Base-by-base conservation (phyloP, 345 rosid genomes). In the Populus simonii region DNA sequence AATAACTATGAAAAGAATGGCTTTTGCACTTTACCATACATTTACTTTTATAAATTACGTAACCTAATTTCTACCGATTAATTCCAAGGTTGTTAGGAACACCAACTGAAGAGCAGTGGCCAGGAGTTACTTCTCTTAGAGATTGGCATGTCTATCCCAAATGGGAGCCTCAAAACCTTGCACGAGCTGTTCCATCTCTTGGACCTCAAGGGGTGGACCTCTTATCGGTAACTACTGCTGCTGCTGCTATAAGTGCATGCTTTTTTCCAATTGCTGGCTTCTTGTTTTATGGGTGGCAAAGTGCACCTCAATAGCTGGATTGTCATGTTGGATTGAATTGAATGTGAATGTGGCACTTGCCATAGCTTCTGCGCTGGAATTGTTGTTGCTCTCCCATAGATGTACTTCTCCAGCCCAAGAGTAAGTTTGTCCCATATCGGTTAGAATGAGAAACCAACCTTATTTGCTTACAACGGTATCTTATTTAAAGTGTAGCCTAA, bases 71-170 rank as follows among this genome's bases (percentile, higher is more conserved):
- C 63, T n/a, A 57, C 63, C 63, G 10, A 10, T 57, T 57, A 9
- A 57, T 67, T 51, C 17, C 68, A 77, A 94, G 98, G 86, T 72
- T 95, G 90, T 73, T 93, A 72, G 98, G 99, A 77, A 95, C 99
- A 20, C 99, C 99, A 12, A 84, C 87, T 36, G 98, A 95, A 78
- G 84, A 88, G 84, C 76, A 92, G 76, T 91, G 99, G 97, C 93
- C 94, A 0, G 99, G 98, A 68, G 99, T 95, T 49, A 83, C 89
- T 74, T 35, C 91, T 71, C 84, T 93, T 69, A 82, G 92, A 79
- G 99, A 95, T 76, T 95, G 99, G 98, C 99, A 95, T 82, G 92
- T 88, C 11, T 95, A 93, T 82, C 98, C 97, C 20, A 83, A 63
- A 66, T 95, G 99, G 99, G 92, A 90, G 78, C 86, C 92, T 51